Percentiles rank a stretch among this genome's conserved stretches.
These are phyloP conservation scores for Pulveroboletus sp. DNA, from an alignment of 768 basidiomycete species.

Conservation along the genomic window DNA sequence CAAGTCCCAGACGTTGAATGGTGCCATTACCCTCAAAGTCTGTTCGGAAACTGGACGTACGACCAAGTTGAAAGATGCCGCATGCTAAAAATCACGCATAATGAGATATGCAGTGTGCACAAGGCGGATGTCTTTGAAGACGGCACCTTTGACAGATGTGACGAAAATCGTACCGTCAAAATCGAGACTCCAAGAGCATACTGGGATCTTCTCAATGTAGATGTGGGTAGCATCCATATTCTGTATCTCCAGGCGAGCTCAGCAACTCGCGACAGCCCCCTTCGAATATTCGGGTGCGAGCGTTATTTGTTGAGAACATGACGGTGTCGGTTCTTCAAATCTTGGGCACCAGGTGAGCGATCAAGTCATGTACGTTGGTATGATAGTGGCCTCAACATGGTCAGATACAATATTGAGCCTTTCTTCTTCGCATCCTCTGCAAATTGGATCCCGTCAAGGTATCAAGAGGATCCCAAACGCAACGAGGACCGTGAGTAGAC, in stretches of 20 bases:
- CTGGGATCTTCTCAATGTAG: conserved; percentile 27
- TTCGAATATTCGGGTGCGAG: conserved; percentile 39
- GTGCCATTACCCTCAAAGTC: conserved; percentile 28
- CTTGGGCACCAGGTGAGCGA: conserved; percentile 49
- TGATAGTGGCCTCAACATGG: background rate
- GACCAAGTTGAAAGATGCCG: conserved; percentile 29
- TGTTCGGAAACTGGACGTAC: conserved; percentile 34
- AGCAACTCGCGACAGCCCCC: conserved; percentile 23
- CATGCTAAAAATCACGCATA: conserved; percentile 15
- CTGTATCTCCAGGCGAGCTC: background rate
- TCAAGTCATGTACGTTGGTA: background rate
- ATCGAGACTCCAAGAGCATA: conserved; percentile 21
- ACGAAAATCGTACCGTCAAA: background rate
- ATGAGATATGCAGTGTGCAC: conserved; percentile 17
- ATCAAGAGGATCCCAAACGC: conserved; percentile 44
- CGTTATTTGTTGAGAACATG: conserved; percentile 49
- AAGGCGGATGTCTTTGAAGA: conserved; percentile 19
- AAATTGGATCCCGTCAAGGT: conserved; percentile 67
- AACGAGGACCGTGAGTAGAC: conserved; percentile 46
- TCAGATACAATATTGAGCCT: conserved; percentile 53
- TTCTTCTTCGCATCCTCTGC: conserved; percentile 62
- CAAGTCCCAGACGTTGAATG: conserved; percentile 14
- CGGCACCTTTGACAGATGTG: conserved; percentile 15
- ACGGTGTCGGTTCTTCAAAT: conserved; percentile 50
- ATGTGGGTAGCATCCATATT: conserved; percentile 29